Conservation (phyloP, 768 basidiomycete genomes). For the Lactarius indigo region DNA sequence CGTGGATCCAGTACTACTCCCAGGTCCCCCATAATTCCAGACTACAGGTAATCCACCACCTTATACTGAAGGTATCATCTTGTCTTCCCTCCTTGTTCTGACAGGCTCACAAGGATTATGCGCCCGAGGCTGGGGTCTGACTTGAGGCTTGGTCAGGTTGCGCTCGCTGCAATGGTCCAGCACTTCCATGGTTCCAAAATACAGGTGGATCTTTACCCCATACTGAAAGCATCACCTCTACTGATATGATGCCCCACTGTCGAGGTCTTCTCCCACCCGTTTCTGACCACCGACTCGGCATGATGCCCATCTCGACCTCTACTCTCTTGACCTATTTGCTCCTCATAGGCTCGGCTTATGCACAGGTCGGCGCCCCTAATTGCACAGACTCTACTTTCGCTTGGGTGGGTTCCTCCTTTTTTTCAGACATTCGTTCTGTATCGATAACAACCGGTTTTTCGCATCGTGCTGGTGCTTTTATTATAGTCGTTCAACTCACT, state of each 20-base stretch:
- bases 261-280: background rate
- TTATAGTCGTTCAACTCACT: constrained; percentile 18
- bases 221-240: background rate
- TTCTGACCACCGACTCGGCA: background rate
- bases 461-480: background rate
- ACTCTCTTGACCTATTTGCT: background rate
- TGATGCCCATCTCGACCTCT: background rate
- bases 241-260: background rate
- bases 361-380: constrained; percentile 7
- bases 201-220: background rate
- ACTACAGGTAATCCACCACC: no score
- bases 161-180: background rate
- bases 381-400: background rate
- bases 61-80: no score
- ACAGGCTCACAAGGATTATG: no score
- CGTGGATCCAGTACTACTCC: no score
- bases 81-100: no score
- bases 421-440: background rate
- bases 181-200: background rate
- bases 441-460: background rate
- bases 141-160: background rate
- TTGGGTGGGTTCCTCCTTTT: constrained; percentile 15
- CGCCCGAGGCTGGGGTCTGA: background rate
- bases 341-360: background rate
- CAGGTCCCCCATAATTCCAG: no score